A percentile compares a stretch with the other conserved stretches of the same genome.
phyloP scores from a whole-genome alignment of 768 basidiomycete species.

The Pleurotus djamor region DNA sequence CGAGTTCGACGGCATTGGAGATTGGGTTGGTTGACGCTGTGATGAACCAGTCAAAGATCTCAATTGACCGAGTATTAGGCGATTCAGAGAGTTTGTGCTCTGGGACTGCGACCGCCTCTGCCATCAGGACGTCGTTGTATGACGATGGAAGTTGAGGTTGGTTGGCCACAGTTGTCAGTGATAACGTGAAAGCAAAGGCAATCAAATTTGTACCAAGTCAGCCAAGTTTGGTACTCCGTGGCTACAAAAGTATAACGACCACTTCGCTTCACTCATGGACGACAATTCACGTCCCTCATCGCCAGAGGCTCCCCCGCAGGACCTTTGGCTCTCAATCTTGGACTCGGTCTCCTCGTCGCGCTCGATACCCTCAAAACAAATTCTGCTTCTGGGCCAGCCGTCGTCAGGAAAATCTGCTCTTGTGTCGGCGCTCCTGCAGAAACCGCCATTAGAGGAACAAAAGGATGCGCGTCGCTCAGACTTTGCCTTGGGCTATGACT shows the following conservation, averaged over 20 bases:
- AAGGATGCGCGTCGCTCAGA: constrained; percentile 64
- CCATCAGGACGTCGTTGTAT: constrained; percentile 1
- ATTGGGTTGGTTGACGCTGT: constrained; percentile 75
- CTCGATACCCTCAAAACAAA: constrained; percentile 82
- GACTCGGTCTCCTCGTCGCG: constrained; percentile 82
- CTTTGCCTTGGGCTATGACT: constrained; percentile 91
- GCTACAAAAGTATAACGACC: background rate
- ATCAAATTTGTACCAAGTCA: background rate
- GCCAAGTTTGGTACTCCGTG: background rate
- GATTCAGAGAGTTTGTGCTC: constrained; percentile 67
- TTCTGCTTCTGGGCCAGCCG: constrained; percentile 81
- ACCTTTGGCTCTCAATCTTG: constrained; percentile 92
- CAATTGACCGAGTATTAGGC: constrained; percentile 66
- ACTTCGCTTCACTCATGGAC: constrained; percentile 24
- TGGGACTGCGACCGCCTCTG: constrained; percentile 50
- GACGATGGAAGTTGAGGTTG: background rate
- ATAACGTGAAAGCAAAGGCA: background rate
- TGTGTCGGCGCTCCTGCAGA: constrained; percentile 69
- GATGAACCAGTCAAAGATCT: constrained; percentile 67
- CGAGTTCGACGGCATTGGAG: constrained; percentile 73
- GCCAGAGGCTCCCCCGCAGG: constrained; percentile 72
- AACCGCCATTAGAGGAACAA: constrained; percentile 50
- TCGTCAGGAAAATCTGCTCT: constrained; percentile 78
- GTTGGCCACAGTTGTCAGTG: background rate
- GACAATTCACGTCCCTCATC: constrained; percentile 57